Conservation (phyloP, 1,139 yeast species). For the Pichia sp. region DNA sequence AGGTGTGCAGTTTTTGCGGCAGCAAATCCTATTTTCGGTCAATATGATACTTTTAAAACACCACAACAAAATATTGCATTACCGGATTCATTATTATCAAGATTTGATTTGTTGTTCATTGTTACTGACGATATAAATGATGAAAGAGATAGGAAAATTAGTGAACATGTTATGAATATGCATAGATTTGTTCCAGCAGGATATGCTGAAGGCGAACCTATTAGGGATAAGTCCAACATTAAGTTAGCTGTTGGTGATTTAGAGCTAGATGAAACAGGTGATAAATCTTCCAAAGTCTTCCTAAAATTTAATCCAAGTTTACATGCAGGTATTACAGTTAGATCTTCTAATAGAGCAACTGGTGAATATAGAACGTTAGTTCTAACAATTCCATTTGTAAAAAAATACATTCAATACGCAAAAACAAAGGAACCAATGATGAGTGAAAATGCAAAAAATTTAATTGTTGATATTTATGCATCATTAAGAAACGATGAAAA, state of each 20-base stretch:
- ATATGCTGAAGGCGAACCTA: slow-evolving; percentile 87
- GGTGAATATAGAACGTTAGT: slow-evolving; percentile 49
- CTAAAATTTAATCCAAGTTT: slow-evolving; percentile 67
- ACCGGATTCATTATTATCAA: slow-evolving; percentile 93
- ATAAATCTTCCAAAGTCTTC: slow-evolving; percentile 12
- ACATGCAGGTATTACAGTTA: slow-evolving; percentile 65
- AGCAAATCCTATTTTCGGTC: slow-evolving; percentile 97
- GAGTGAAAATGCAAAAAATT: slow-evolving; percentile 70
- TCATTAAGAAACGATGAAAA: slow-evolving; percentile 77
- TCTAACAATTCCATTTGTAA: slow-evolving; percentile 76
- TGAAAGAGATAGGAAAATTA: slow-evolving; percentile 73
- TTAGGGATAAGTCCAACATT: slow-evolving; percentile 66
- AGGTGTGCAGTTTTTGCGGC: slow-evolving; percentile 98
- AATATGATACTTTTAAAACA: slow-evolving; percentile 91
- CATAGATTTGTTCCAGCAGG: slow-evolving; percentile 90
- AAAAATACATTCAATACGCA: slow-evolving; percentile 91
- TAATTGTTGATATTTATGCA: slow-evolving; percentile 75
- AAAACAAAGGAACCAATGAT: slow-evolving; percentile 84
- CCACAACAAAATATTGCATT: slow-evolving; percentile 95
- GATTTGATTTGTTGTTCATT: slow-evolving; percentile 91
- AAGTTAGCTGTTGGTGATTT: slow-evolving; percentile 74
- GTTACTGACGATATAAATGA: slow-evolving; percentile 94
- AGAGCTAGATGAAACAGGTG: slow-evolving; percentile 11
- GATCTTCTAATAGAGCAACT: slow-evolving; percentile 4
- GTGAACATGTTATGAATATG: slow-evolving; percentile 93